Conservation (phyloP, 805 yeast genomes). For the Candida ficus region DNA sequence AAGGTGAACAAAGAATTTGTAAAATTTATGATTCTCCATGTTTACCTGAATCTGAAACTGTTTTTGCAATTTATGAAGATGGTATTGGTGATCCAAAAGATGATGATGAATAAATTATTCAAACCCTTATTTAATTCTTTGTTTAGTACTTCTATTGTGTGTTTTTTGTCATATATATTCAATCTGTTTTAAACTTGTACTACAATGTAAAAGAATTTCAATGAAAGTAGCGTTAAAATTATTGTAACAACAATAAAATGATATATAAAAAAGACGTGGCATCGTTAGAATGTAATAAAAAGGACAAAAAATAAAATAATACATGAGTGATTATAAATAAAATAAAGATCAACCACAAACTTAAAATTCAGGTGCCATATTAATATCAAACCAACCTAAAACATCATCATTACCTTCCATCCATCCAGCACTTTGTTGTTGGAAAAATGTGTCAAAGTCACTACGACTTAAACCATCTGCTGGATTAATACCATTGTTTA, state of each 20-base stretch:
- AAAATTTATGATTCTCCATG: slow-evolving; percentile 96
- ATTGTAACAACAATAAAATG: too few species aligned
- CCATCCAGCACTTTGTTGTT: slow-evolving; percentile 84
- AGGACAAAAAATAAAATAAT: background rate
- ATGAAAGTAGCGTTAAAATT: too few species aligned
- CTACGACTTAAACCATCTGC: slow-evolving; percentile 21
- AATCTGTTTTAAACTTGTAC: too few species aligned
- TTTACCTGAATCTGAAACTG: slow-evolving; percentile 90
- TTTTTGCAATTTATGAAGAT: slow-evolving; percentile 93
- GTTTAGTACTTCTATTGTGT: background rate
- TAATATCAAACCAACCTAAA: slow-evolving; percentile 89
- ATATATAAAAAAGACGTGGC: background rate
- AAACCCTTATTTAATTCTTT: background rate
- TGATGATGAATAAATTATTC: slow-evolving; percentile 27
- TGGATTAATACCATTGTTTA: slow-evolving; percentile 9
- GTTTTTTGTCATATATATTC: background rate
- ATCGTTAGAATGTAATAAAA: background rate
- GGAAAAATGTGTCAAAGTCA: slow-evolving; percentile 57
- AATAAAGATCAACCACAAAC: background rate
- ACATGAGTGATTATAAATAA: background rate
- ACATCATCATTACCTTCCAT: slow-evolving; percentile 82
- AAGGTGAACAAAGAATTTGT: slow-evolving; percentile 89
- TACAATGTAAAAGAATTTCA: too few species aligned
- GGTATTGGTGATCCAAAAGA: slow-evolving; percentile 95
- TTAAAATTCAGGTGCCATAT: slow-evolving; percentile 60